phyloP scores from a whole-genome alignment of 2,329 filamentous ascomycete species.

The Xylaria sp. region DNA sequence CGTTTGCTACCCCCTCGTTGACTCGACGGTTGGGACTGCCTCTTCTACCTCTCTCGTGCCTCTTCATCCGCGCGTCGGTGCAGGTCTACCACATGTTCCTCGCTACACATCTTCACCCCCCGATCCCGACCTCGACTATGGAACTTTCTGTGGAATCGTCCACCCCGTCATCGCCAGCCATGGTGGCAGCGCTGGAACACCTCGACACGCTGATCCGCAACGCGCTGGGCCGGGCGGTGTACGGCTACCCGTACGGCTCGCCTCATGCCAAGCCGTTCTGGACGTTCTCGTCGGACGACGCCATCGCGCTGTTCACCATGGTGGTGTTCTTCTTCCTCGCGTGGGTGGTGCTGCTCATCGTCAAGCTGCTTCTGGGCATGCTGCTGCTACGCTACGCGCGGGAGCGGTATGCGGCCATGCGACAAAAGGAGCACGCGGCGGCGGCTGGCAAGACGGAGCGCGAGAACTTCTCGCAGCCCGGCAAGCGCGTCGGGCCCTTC shows the following conservation, averaged over 20 bases:
- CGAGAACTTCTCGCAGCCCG: constrained; percentile 67
- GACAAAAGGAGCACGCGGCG: constrained; percentile 62
- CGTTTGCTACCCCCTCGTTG: constrained; percentile 87
- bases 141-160: constrained; percentile 67
- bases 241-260: constrained; percentile 56
- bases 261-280: constrained; percentile 48
- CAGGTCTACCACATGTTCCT: constrained; percentile 99
- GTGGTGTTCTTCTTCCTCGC: constrained; percentile 80
- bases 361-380: constrained; percentile 90
- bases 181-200: constrained; percentile 75
- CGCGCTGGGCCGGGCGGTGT: constrained; percentile 74
- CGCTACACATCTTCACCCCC: constrained; percentile 79
- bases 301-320: constrained; percentile 79
- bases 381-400: constrained; percentile 77
- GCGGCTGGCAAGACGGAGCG: constrained; percentile 50
- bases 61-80: constrained; percentile 91
- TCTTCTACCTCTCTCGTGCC: constrained; percentile 87
- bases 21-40: constrained; percentile 88
- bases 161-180: constrained; percentile 69
- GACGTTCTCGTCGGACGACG: constrained; percentile 69
- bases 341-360: constrained; percentile 81
- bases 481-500: constrained; percentile 77
- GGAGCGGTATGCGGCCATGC: constrained; percentile 80
- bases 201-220: constrained; percentile 78
- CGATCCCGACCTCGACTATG: constrained; percentile 67